Percentiles rank a stretch among this genome's conserved stretches.
Evolutionary conservation across 2,329 filamentous ascomycete genomes (phyloP).

Genomic region (Furcasterigmium furcatum): DNA sequence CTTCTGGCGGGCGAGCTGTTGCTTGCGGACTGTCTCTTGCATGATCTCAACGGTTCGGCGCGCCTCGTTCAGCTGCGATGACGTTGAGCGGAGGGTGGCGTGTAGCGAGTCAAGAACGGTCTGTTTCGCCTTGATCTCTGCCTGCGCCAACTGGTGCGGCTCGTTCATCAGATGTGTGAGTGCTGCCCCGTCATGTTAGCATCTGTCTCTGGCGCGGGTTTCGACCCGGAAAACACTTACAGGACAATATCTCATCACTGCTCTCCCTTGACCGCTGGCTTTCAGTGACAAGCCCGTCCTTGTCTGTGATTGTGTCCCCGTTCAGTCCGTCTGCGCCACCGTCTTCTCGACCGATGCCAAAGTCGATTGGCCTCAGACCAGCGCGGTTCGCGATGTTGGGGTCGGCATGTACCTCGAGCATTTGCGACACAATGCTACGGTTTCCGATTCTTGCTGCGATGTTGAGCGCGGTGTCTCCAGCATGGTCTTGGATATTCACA

Average conservation of each 20-base stretch:
- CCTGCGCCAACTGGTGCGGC: constrained; percentile 74
- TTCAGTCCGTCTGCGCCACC: constrained; percentile 31
- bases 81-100: constrained; percentile 74
- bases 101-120: constrained; percentile 79
- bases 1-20: constrained; percentile 65
- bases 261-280: constrained; percentile 64
- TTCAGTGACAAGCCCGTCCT: constrained; percentile 38
- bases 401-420: constrained; percentile 92
- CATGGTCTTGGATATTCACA: constrained; percentile 91
- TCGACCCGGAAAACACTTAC: no score
- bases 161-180: constrained; percentile 81
- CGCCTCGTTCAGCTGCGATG: constrained; percentile 73
- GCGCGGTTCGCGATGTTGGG: constrained; percentile 89
- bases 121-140: constrained; percentile 81
- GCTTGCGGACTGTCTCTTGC: constrained; percentile 60
- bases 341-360: constrained; percentile 78
- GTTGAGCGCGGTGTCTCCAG: constrained; percentile 91
- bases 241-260: constrained; percentile 74
- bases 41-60: constrained; percentile 70
- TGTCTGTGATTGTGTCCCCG: constrained; percentile 38
- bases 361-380: constrained; percentile 86
- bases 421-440: constrained; percentile 90
- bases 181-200: constrained; percentile 48
- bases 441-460: constrained; percentile 92
- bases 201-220: no score